phyloP scores from a whole-genome alignment of 768 basidiomycete genomes.

The Mycena amicta region DNA sequence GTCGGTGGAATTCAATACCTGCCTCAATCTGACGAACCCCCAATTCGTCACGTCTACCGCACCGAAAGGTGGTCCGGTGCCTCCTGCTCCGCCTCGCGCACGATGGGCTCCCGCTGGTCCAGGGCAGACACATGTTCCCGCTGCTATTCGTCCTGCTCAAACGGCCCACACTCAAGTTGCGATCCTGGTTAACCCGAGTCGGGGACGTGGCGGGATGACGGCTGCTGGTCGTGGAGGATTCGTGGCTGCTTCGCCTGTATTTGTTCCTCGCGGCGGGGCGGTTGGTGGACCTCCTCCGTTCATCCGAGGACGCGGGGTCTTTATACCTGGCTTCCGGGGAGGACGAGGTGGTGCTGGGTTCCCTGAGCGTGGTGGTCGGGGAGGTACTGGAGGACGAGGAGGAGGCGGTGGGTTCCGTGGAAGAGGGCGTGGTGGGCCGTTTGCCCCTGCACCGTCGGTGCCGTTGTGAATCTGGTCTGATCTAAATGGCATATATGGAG shows the following conservation, averaged over 20 bases:
- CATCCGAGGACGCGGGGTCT: conserved; percentile 6
- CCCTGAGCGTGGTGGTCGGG: conserved; percentile 1
- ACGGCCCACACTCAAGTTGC: background rate
- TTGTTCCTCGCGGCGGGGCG: background rate
- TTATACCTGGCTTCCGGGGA: background rate
- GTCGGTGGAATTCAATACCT: conserved; percentile 82
- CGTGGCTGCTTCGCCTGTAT: background rate
- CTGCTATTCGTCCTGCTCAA: background rate
- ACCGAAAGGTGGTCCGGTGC: conserved; percentile 56
- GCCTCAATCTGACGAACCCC: conserved; percentile 83
- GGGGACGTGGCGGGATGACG: background rate
- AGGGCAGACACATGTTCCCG: background rate
- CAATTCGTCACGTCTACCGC: conserved; percentile 84
- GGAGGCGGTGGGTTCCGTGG: conserved; percentile 17
- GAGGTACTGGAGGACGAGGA: background rate
- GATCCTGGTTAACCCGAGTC: conserved; percentile 4
- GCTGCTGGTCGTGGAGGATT: background rate
- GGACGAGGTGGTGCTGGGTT: conserved; percentile 11
- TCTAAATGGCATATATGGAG: too few relatives aligned
- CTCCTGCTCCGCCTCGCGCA: conserved; percentile 68
- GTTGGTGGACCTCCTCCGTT: too few relatives aligned
- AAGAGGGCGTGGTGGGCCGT: conserved; percentile 1
- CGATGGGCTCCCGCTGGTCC: conserved; percentile 32
- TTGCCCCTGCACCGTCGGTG: conserved; percentile 5
- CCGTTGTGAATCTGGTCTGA: conserved; percentile 8